Base-by-base conservation (phyloP, 2,329 filamentous ascomycete genomes). In the Lecanosticta acicola region DNA sequence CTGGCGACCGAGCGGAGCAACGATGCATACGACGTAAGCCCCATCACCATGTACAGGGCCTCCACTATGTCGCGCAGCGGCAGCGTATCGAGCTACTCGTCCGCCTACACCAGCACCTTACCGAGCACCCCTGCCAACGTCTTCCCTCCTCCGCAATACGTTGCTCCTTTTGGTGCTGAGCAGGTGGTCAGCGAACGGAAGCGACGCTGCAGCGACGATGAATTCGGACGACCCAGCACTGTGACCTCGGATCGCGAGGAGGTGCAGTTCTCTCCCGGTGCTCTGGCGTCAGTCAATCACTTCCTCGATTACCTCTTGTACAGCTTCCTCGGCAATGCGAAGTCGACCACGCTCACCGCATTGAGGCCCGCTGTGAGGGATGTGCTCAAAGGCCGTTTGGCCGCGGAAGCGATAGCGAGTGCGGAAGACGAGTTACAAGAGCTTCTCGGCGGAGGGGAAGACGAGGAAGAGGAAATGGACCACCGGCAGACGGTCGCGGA, bases 231-330 rank as follows among this genome's bases (percentile, higher is more conserved):
- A 45, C 77, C 46, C 46, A 56, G 38, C 9, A 39, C 38, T 50
- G 75, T 83, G 45, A 78, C 83, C 54, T 76, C 79, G 3, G 76
- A 77, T 46, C 55, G 56, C 19, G 83, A 86, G 56, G 80, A 83
- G 14, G 85, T 85, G 14, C 65, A 84, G 39, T 85, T 95, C 46
- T 84, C 88, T 1, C 73, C 77, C 2, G 76, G 78, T 20, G 87
- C 93, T 0, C 72, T 97, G 32, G 75, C 77, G 34, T 77, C 94
- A 8, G 79, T 96, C 62, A 98, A 98, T 69, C 82, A 79, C 59
- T 98, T 98, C 63, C 79, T 98, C 51, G 93, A 98, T 66, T 87
- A 96, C 63, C 75, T 97, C 3, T 77, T 98, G 4, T 95, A 90
- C 72, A 91, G 87, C 61, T 85, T 97, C 52, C 79, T 98, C n/a